A percentile compares a stretch with the other conserved stretches of the same genome.
Conservation (phyloP, 805 yeast species). For the Suhomyces sp. region DNA sequence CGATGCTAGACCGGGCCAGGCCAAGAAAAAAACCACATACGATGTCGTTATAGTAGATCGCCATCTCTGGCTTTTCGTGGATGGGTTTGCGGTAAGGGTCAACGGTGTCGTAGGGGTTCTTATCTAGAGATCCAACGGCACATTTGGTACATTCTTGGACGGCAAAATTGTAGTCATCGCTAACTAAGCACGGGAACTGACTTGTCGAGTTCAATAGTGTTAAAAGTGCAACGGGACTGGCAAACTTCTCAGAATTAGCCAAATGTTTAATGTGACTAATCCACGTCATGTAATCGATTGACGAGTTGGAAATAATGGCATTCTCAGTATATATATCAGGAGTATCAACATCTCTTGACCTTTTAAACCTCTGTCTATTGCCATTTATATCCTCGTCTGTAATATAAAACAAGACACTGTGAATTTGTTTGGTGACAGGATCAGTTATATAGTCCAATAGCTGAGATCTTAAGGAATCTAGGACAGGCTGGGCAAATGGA, state of each 20-base stretch:
- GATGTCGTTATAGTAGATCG: conserved; percentile 22
- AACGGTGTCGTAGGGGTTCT: conserved; percentile 23
- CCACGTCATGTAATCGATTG: conserved; percentile 18
- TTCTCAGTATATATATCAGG: neutral
- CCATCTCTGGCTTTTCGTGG: conserved; percentile 19
- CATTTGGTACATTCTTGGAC: conserved; percentile 37
- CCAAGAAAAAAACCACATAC: conserved; percentile 17
- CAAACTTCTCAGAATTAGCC: conserved; percentile 3
- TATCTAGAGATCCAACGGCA: conserved; percentile 23
- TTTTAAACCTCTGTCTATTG: neutral
- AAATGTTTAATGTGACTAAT: conserved; percentile 15
- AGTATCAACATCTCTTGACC: neutral
- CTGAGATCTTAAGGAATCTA: conserved; percentile 13
- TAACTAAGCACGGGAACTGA: conserved; percentile 40
- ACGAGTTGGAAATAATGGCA: conserved; percentile 2
- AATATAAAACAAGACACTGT: neutral
- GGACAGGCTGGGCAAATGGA: conserved; percentile 18
- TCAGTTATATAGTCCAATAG: conserved; percentile 3
- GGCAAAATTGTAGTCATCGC: conserved; percentile 31
- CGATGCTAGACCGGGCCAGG: conserved; percentile 4
- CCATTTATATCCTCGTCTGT: neutral
- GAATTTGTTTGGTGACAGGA: neutral
- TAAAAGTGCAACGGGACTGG: neutral
- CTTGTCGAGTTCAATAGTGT: conserved; percentile 40
- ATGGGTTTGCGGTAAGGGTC: conserved; percentile 20